Percentiles rank a stretch among this genome's conserved stretches.
Evolutionary conservation across 805 yeast species (phyloP).

Genomic region (Candida piceae): DNA sequence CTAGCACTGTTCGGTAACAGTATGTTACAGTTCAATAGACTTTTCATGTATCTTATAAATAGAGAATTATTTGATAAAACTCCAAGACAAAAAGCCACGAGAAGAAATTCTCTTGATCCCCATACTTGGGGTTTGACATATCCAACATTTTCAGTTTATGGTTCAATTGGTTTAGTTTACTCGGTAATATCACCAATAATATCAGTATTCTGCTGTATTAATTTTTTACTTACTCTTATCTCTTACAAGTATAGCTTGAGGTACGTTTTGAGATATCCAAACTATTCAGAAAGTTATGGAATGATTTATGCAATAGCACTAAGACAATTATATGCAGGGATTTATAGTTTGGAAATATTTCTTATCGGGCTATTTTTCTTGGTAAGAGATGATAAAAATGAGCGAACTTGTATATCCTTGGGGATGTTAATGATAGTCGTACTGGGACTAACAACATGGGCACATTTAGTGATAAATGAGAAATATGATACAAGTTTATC

Average conservation of each 20-base stretch:
- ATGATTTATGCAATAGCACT: constrained; percentile 68
- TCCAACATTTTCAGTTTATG: constrained; percentile 72
- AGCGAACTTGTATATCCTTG: constrained; percentile 43
- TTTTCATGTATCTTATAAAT: constrained; percentile 36
- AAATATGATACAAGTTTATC: constrained; percentile 34
- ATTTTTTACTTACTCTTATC: constrained; percentile 51
- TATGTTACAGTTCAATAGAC: constrained; percentile 52
- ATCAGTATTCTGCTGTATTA: constrained; percentile 50
- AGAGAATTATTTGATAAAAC: constrained; percentile 43
- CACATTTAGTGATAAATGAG: constrained; percentile 48
- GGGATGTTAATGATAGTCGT: constrained; percentile 44
- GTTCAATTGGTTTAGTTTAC: constrained; percentile 73
- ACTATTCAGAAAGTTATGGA: constrained; percentile 64
- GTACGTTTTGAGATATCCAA: constrained; percentile 47
- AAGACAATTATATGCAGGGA: constrained; percentile 71
- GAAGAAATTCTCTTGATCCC: constrained; percentile 39
- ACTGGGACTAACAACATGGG: constrained; percentile 49
- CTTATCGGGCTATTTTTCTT: constrained; percentile 71
- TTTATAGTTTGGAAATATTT: constrained; percentile 76
- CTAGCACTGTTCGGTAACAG: constrained; percentile 70
- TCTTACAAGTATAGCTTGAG: constrained; percentile 69
- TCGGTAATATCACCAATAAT: constrained; percentile 78
- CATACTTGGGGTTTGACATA: constrained; percentile 75
- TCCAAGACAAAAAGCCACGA: constrained; percentile 51
- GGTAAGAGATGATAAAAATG: constrained; percentile 45